Base-by-base conservation (phyloP, 306 rosid genomes). In the Glycine latifolia region DNA sequence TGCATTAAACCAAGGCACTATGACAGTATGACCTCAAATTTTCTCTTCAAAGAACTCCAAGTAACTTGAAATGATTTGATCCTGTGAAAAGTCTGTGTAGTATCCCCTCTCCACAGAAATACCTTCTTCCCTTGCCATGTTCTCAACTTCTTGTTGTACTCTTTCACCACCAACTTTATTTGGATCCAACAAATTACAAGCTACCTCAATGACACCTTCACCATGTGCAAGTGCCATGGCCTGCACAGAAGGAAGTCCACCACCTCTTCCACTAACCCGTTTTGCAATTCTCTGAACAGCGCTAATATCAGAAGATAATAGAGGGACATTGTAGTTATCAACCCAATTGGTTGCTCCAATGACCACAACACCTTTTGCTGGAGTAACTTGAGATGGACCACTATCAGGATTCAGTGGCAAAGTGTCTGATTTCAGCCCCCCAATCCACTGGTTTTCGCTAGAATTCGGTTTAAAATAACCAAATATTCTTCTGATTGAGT, bases 381-480 rank as follows among this genome's bases (percentile, higher is more conserved):
- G 70, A 37, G 71, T 72, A 67, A 88, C 86, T 74, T 90, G 89
- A 72, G 63, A 48, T 39, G 94, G 99, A 75, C 99, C 99, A 17
- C 84, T 68, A 62, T 95, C 94, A 35, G 95, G 94, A 70, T 84
- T 87, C 58, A 95, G 78, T 0, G 86, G 70, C 78, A 95, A 78
- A 74, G 76, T 49, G 61, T 88, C 85, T 4, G 88, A 75, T 62
- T 85, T 82, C 8, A 73, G 86, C 3, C 91, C 87, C 53, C 97
- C 97, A 46, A 58, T 77, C 99, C 99, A 93, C 59, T 83, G 90
- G 72, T 84, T 85, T 67, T 86, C 94, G 1, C 75, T 54, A n/a
- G 89, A 87, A 79, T 89, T 95, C 14, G 99, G 97, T 80, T 87
- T 95, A 87, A 95, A 93, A 77, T 93, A 95, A 44, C 97, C 98